Base-by-base conservation (phyloP, 768 basidiomycete genomes). In the Antrodiella citrinella region DNA sequence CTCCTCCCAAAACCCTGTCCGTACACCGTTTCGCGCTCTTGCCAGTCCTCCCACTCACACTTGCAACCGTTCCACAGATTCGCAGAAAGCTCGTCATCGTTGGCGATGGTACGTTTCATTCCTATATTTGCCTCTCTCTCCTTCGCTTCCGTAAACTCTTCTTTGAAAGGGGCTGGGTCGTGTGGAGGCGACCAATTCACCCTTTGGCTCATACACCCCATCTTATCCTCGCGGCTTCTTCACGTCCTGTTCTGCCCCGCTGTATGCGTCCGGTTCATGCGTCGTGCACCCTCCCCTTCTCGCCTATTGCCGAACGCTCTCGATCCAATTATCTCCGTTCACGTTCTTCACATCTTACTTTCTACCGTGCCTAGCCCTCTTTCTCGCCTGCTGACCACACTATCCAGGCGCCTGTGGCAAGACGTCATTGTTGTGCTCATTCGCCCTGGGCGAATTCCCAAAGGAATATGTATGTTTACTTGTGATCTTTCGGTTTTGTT, bases 1-100 rank as follows among this genome's bases (percentile, higher is more conserved):
- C n/a, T 65, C 69, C 56, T 78, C 81, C 54, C 78, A 79, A 69
- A 78, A 76, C 59, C 75, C 82, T 51, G 82, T 83, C 63, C 55
- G 82, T 74, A 42, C 24, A 22, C 41, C 25, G n/a, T 15, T 39
- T 54, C 30, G 45, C 21, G 51, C 50, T 49, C 41, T 40, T 30
- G 30, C 44, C 39, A 23, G 30, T 23, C 41, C 13, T 21, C 48
- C 43, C 20, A 42, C 52, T 50, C 15, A 35, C 30, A 7, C 30
- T 35, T 35, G 7, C 53, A 51, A 24, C 44, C 40, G 12, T 20
- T 21, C 20, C 43, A 35, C 57, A 95, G 91, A 89, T 97, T 67
- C 83, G 91, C 59, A 79, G 93, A 62, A 97, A 97, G 72, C 75
- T 97, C 51, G 93, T 95, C 69, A 92, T 93, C 64, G 93, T 97